These are phyloP conservation scores for Hyphopichia homilentoma DNA, from an alignment of 805 yeast species.

Conservation along the genomic window DNA sequence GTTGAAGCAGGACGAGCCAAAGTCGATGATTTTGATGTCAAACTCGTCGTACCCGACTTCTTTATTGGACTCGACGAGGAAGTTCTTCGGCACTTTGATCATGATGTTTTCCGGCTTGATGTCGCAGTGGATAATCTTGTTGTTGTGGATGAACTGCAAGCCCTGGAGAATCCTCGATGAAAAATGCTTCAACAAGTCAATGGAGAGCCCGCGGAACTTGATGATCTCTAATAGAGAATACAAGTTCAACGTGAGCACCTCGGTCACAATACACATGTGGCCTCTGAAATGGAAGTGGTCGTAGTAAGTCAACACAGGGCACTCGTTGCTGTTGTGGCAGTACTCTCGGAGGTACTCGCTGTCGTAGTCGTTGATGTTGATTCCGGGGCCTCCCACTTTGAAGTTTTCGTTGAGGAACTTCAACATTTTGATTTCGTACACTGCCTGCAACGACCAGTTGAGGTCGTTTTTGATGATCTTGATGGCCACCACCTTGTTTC, in stretches of 20 bases:
- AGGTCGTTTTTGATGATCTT: slow-evolving; percentile 73
- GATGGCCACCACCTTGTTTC: slow-evolving; percentile 57
- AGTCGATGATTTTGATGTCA: slow-evolving; percentile 69
- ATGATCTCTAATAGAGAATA: slow-evolving; percentile 55
- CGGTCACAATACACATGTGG: slow-evolving; percentile 80
- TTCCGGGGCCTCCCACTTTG: slow-evolving; percentile 1
- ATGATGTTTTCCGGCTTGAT: slow-evolving; percentile 82
- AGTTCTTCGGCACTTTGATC: slow-evolving; percentile 36
- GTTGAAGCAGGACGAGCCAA: slow-evolving; percentile 61
- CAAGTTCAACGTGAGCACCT: slow-evolving; percentile 62
- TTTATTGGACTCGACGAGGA: slow-evolving; percentile 1
- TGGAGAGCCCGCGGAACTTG: slow-evolving; percentile 47
- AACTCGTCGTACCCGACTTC: slow-evolving; percentile 34
- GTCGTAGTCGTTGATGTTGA: neutral
- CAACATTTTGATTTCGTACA: slow-evolving; percentile 68
- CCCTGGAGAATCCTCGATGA: slow-evolving; percentile 57
- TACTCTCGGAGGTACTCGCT: slow-evolving; percentile 11
- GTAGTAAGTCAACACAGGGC: slow-evolving; percentile 46
- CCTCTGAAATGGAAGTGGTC: slow-evolving; percentile 78
- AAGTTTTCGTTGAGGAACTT: slow-evolving; percentile 37
- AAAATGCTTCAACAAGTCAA: slow-evolving; percentile 40
- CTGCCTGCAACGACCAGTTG: slow-evolving; percentile 73
- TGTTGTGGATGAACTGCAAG: slow-evolving; percentile 52
- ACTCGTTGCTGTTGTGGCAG: slow-evolving; percentile 4
- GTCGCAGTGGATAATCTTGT: slow-evolving; percentile 74